Evolutionary conservation across 148 eudicot genomes (phyloP).

Genomic region (Persicaria tinctoria): DNA sequence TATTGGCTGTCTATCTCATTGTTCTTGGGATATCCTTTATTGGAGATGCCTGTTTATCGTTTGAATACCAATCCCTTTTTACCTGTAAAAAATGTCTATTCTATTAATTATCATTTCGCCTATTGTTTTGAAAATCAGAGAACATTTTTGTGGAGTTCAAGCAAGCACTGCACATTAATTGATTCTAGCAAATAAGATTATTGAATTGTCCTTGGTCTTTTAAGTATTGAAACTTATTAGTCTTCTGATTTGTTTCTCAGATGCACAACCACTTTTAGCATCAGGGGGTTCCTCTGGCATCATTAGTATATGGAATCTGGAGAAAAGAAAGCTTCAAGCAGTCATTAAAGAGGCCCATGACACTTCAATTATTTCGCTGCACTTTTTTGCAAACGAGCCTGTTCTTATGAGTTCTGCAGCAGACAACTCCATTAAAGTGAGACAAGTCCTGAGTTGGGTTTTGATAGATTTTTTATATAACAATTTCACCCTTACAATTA

Average conservation of each 20-base stretch:
- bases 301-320: constrained; percentile 96
- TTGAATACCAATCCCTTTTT: neutral
- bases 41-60: neutral
- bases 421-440: constrained; percentile 85
- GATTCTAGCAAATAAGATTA: neutral
- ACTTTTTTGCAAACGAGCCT: constrained; percentile 89
- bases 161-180: neutral
- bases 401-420: constrained; percentile 89
- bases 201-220: neutral
- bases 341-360: constrained; percentile 94
- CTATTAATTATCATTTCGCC: neutral
- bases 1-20: neutral
- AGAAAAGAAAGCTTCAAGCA: constrained; percentile 89
- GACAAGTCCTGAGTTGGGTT: constrained; percentile 4
- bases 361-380: constrained; percentile 69
- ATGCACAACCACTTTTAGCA: constrained; percentile 92
- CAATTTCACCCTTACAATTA: neutral
- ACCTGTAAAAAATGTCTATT: neutral
- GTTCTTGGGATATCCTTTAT: neutral
- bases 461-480: neutral
- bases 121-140: neutral
- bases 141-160: neutral
- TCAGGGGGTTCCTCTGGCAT: constrained; percentile 98
- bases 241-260: constrained; percentile 24
- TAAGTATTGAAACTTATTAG: neutral